These are phyloP conservation scores for Eucalyptus viminalis DNA, from an alignment of 345 rosid genomes.

Conservation along the genomic window DNA sequence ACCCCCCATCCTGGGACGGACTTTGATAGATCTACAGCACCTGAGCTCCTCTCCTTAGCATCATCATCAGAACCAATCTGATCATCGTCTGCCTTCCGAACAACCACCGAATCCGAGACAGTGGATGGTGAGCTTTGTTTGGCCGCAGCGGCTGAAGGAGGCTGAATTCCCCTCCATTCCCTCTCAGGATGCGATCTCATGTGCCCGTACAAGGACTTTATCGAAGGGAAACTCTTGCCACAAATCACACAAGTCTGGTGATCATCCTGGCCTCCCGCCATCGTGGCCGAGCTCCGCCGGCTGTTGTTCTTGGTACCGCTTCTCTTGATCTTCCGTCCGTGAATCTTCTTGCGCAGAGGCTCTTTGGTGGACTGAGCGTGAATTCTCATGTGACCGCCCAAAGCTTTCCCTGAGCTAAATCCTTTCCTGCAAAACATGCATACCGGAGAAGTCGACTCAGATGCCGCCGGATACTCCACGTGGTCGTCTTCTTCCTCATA, in stretches of 20 bases:
- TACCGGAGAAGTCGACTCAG: neutral
- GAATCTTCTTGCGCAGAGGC: neutral
- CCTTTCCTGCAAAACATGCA: neutral
- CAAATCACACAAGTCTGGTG: slow-evolving; percentile 12
- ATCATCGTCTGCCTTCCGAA: neutral
- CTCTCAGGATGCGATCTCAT: slow-evolving; percentile 41
- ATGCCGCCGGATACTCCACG: neutral
- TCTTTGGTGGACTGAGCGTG: neutral
- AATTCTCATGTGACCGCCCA: slow-evolving; percentile 6
- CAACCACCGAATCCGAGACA: neutral
- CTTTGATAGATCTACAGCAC: slow-evolving; percentile 3
- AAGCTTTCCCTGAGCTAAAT: neutral
- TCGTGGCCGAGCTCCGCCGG: neutral
- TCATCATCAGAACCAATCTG: neutral
- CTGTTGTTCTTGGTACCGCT: neutral
- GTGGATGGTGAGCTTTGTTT: neutral
- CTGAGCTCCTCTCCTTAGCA: neutral
- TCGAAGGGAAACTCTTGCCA: slow-evolving; percentile 18
- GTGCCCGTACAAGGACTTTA: slow-evolving; percentile 34
- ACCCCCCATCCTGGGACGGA: slow-evolving; percentile 6
- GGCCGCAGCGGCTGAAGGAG: neutral
- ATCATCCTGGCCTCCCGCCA: neutral
- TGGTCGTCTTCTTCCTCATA: neutral
- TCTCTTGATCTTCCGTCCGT: neutral
- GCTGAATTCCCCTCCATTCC: slow-evolving; percentile 28